A percentile compares a stretch with the other conserved stretches of the same genome.
phyloP scores from a whole-genome alignment of 2,329 filamentous ascomycete species.

The Bipolaris oryzae region DNA sequence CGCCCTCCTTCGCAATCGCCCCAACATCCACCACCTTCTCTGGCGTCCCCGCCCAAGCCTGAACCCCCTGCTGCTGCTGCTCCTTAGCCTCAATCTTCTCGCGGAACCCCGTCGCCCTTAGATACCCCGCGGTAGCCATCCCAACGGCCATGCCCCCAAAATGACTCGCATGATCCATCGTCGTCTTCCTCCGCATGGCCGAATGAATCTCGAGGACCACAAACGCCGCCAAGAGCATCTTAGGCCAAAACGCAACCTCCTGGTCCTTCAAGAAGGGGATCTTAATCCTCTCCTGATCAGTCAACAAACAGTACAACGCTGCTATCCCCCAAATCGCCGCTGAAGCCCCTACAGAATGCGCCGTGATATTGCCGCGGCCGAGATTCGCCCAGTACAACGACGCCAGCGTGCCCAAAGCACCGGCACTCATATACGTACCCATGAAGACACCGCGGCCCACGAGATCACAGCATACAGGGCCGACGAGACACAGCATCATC shows the following conservation, averaged over 20 bases:
- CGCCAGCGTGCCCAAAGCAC: constrained; percentile 40
- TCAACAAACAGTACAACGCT: constrained; percentile 39
- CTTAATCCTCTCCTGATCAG: constrained; percentile 37
- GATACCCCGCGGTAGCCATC: constrained; percentile 31
- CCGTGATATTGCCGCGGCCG: constrained; percentile 31
- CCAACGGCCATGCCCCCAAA: constrained; percentile 43
- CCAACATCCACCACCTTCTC: constrained; percentile 34
- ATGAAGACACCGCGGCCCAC: constrained; percentile 45
- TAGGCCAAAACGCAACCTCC: constrained; percentile 39
- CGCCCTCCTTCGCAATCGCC: constrained; percentile 30
- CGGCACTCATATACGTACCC: constrained; percentile 43
- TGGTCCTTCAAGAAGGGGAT: constrained; percentile 40
- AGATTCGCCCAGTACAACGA: constrained; percentile 45
- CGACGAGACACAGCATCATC: constrained; percentile 68
- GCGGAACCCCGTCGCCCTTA: constrained; percentile 34
- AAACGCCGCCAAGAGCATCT: constrained; percentile 37
- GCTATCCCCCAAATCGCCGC: constrained; percentile 46
- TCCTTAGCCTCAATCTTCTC: constrained; percentile 12
- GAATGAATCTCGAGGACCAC: constrained; percentile 32
- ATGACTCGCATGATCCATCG: constrained; percentile 47
- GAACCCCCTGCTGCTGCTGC: constrained; percentile 7
- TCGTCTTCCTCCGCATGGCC: constrained; percentile 19
- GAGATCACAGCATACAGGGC: constrained; percentile 53
- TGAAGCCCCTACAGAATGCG: constrained; percentile 41
- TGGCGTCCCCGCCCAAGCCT: constrained; percentile 18